These are phyloP conservation scores for Smithsoniella earleae DNA, from an alignment of 163 green algal genomes.

Conservation along the genomic window DNA sequence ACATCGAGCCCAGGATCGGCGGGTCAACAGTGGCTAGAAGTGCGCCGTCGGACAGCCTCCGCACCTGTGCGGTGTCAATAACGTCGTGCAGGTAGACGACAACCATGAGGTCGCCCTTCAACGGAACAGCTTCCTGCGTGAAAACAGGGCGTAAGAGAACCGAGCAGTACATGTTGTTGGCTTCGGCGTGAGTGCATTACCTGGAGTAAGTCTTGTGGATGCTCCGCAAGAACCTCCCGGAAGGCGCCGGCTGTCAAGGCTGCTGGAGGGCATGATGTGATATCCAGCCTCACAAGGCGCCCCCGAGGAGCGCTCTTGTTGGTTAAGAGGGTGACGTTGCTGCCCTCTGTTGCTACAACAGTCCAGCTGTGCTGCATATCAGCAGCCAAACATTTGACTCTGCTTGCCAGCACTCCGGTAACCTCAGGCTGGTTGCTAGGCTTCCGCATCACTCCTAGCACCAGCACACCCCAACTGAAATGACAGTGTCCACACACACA, in stretches of 20 bases:
- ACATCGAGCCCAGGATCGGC: conserved; percentile 58
- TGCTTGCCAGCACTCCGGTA: neutral
- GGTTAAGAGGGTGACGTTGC: neutral
- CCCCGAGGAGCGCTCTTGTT: conserved; percentile 31
- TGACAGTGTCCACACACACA: too few species aligned
- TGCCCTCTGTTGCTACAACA: conserved; percentile 31
- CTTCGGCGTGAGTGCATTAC: neutral
- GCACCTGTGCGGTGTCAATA: conserved; percentile 44
- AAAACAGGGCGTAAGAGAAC: too few species aligned
- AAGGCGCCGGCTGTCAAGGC: conserved; percentile 38
- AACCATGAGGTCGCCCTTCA: conserved; percentile 69
- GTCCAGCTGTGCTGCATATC: too few species aligned
- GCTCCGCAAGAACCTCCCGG: conserved; percentile 63
- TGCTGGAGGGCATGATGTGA: conserved; percentile 23
- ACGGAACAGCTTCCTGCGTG: conserved; percentile 45
- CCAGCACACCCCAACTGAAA: conserved; percentile 74
- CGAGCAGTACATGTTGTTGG: too few species aligned
- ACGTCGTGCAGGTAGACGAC: conserved; percentile 59
- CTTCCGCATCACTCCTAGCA: conserved; percentile 59
- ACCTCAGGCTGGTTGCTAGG: conserved; percentile 59
- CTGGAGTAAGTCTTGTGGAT: conserved; percentile 69
- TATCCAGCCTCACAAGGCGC: conserved; percentile 42
- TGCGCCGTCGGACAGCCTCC: conserved; percentile 38
- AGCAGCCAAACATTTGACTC: too few species aligned
- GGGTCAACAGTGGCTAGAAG: conserved; percentile 43